Evolutionary conservation across 805 yeast genomes (phyloP).

Genomic region (Torulaspora maleeae): DNA sequence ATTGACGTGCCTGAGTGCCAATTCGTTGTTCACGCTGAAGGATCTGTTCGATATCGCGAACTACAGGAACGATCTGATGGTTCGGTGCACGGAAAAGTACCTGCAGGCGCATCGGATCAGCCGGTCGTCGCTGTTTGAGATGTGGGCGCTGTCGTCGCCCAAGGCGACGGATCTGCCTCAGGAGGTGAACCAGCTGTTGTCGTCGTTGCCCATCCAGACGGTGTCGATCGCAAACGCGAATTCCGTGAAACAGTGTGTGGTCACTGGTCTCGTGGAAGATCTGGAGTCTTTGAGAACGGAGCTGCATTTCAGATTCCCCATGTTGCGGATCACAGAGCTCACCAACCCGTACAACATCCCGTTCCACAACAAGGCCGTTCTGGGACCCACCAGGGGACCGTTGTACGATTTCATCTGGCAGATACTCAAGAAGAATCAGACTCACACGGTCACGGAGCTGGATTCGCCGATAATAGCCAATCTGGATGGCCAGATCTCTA

Average conservation of each 20-base stretch:
- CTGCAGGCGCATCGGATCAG: constrained; percentile 25
- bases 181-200: constrained; percentile 21
- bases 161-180: constrained; percentile 24
- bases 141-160: constrained; percentile 35
- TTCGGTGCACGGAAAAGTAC: constrained; percentile 29
- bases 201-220: constrained; percentile 18
- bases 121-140: constrained; percentile 26
- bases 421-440: constrained; percentile 28
- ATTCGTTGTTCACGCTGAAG: constrained; percentile 24
- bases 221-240: constrained; percentile 34
- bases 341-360: constrained; percentile 34
- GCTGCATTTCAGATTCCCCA: constrained; percentile 21
- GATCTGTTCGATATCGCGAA: constrained; percentile 33
- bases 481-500: constrained; percentile 29
- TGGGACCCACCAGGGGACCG: constrained; percentile 33
- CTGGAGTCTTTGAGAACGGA: constrained; percentile 26
- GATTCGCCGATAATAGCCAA: constrained; percentile 32
- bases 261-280: constrained; percentile 31
- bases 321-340: constrained; percentile 27
- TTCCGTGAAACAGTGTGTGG: constrained; percentile 33
- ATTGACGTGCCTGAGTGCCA: constrained; percentile 30
- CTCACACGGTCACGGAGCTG: constrained; percentile 24
- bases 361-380: constrained; percentile 33
- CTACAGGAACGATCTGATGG: constrained; percentile 34
- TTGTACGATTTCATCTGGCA: constrained; percentile 34